Conservation (phyloP, 441 rosid species). For the Erodium moschatum region DNA sequence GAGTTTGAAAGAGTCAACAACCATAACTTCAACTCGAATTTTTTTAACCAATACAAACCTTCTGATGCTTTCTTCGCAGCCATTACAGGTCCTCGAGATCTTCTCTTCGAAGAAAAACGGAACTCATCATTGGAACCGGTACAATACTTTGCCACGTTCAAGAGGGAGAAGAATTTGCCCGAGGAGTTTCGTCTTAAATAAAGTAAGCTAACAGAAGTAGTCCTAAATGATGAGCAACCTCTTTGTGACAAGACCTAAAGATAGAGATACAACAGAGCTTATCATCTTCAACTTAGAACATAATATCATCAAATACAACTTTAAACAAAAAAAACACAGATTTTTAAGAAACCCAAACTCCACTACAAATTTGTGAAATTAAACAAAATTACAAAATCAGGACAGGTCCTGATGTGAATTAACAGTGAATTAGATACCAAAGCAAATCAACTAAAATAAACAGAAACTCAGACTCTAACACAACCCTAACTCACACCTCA, state of each 20-base stretch:
- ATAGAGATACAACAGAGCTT: not conserved
- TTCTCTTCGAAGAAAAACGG: constrained; percentile 52
- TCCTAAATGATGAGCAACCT: constrained; percentile 39
- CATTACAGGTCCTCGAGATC: constrained; percentile 89
- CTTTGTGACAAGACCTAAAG: constrained; percentile 47
- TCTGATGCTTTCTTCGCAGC: constrained; percentile 76
- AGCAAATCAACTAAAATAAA: too few species aligned
- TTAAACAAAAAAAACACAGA: not conserved
- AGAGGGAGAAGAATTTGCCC: constrained; percentile 35
- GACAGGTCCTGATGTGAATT: too few species aligned
- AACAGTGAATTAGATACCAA: too few species aligned
- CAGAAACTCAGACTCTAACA: not conserved
- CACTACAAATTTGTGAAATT: too few species aligned
- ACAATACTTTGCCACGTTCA: constrained; percentile 36
- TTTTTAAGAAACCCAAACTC: too few species aligned
- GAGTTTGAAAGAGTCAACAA: not conserved
- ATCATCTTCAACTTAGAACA: constrained; percentile 3
- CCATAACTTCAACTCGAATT: not conserved
- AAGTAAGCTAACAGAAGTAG: constrained; percentile 29
- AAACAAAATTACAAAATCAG: too few species aligned
- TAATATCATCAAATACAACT: constrained; percentile 1
- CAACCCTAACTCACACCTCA: not conserved
- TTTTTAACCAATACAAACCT: constrained; percentile 32
- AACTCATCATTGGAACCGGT: constrained; percentile 34
- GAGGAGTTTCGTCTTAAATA: constrained; percentile 39